Base-by-base conservation (phyloP, 106 monocot genomes). In the Dendrobium catenatum region DNA sequence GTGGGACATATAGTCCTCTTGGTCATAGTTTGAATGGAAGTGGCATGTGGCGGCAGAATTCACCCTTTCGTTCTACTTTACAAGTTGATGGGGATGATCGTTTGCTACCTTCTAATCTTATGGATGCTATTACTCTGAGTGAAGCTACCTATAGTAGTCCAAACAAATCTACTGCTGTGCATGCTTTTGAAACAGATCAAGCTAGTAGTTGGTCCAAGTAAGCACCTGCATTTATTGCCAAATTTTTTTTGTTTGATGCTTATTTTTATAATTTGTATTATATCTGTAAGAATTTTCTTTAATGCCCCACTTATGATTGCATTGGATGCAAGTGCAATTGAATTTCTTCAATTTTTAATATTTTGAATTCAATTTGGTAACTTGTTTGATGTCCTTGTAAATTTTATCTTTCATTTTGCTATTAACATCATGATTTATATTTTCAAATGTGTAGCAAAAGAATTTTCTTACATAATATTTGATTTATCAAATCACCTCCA, bases 141-240 rank as follows among this genome's bases (percentile, higher is more conserved):
- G 80, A 88, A 5, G 70, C 47, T 56, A 77, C 42, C 41, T 80
- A 76, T 73, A 81, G 72, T 26, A 83, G 64, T 77, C 72, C 84
- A 55, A 81, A 80, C 10, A 84, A 80, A 73, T 81, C 84, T 84
- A 80, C 74, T 48, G 59, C 80, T 72, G 47, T 81, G 43, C 70
- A 84, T 55, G 75, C 86, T 49, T 77, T 87, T 85, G 88, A 77
- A 48, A 79, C 80, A 40, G 77, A 86, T 78, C 77, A 86, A 15
- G 72, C 78, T 80, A 79, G 81, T 86, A 76, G 76, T 81, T 93
- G 93, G 95, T 77, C 92, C 86, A 95, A 89, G 95, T 95, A 88
- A 90, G 95, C 87, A 48, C 16, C 79, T 58, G 5, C 4, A n/a
- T 70, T 19, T 42, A 1, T 43, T n/a, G 22, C 31, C n/a, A 7